Evolutionary conservation across 805 yeast genomes (phyloP).

Genomic region (Teunomyces lycoperdinae): DNA sequence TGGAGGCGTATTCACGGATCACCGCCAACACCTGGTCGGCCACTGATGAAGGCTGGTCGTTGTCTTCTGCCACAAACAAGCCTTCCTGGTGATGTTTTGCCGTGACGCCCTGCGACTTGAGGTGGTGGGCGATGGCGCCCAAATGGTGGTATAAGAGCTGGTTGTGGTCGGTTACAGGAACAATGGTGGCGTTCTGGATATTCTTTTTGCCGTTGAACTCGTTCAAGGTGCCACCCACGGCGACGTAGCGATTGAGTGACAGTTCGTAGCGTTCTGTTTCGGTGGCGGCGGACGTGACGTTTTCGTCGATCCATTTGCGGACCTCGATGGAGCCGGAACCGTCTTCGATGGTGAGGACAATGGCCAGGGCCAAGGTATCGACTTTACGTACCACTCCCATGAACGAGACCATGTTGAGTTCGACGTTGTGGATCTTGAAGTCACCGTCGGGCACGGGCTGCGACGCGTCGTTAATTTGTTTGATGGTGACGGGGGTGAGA

Average conservation of each 20-base stretch:
- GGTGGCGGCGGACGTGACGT: slow-evolving; percentile 27
- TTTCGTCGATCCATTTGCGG: slow-evolving; percentile 55
- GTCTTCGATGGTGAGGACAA: slow-evolving; percentile 65
- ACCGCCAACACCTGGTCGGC: slow-evolving; percentile 48
- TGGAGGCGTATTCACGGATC: slow-evolving; percentile 47
- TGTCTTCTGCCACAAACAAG: slow-evolving; percentile 28
- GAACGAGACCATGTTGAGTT: slow-evolving; percentile 58
- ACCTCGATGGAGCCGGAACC: slow-evolving; percentile 64
- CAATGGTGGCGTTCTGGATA: slow-evolving; percentile 61
- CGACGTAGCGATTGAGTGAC: slow-evolving; percentile 55
- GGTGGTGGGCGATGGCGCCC: slow-evolving; percentile 54
- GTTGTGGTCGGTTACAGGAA: slow-evolving; percentile 59
- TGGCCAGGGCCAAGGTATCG: slow-evolving; percentile 53
- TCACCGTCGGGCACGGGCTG: slow-evolving; percentile 69
- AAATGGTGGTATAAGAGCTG: slow-evolving; percentile 67
- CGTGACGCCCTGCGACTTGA: slow-evolving; percentile 52
- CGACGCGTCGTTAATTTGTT: slow-evolving; percentile 61
- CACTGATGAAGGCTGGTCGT: slow-evolving; percentile 14
- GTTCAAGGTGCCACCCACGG: slow-evolving; percentile 46
- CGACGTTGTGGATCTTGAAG: slow-evolving; percentile 56
- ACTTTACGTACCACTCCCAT: slow-evolving; percentile 71
- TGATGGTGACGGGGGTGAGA: slow-evolving; percentile 66
- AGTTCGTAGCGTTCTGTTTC: slow-evolving; percentile 32
- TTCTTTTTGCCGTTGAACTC: slow-evolving; percentile 64
- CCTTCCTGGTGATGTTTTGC: slow-evolving; percentile 16